phyloP scores from a whole-genome alignment of 2,329 filamentous ascomycete genomes.

The Diaporthe sp. region DNA sequence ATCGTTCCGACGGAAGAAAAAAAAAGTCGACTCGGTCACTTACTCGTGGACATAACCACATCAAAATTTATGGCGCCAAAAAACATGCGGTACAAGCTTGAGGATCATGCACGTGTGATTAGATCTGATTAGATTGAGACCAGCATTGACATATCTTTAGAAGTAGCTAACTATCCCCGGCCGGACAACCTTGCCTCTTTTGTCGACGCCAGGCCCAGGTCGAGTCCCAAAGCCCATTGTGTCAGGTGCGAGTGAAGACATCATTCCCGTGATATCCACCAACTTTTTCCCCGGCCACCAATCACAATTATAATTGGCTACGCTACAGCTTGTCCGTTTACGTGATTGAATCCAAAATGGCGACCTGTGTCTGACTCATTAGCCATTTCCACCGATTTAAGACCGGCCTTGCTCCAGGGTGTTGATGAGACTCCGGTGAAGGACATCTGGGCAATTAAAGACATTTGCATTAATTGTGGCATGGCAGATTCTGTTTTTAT shows the following conservation, averaged over 20 bases:
- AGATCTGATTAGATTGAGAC: constrained; percentile 5
- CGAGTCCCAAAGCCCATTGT: background rate
- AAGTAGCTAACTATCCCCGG: too few species aligned
- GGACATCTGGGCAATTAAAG: background rate
- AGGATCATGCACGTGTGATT: constrained; percentile 1
- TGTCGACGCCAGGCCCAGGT: background rate
- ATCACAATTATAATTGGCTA: background rate
- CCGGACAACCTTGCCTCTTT: background rate
- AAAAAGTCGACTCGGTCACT: background rate
- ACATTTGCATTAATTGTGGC: too few species aligned
- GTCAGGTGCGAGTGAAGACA: background rate
- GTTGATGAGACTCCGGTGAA: background rate
- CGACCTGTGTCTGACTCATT: background rate
- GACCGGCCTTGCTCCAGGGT: background rate
- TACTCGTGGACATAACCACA: background rate
- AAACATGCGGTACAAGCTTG: background rate
- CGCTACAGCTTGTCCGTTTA: background rate
- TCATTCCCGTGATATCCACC: background rate
- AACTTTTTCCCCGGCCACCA: background rate
- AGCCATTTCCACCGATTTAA: background rate
- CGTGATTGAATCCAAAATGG: background rate
- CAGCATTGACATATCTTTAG: background rate
- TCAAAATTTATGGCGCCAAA: background rate
- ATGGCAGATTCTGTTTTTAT: too few species aligned
- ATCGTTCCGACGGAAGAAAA: background rate